Percentiles rank a stretch among this genome's conserved stretches.
These are phyloP conservation scores for Fusarium concolor DNA, from an alignment of 2,329 filamentous ascomycete species.

Conservation along the genomic window DNA sequence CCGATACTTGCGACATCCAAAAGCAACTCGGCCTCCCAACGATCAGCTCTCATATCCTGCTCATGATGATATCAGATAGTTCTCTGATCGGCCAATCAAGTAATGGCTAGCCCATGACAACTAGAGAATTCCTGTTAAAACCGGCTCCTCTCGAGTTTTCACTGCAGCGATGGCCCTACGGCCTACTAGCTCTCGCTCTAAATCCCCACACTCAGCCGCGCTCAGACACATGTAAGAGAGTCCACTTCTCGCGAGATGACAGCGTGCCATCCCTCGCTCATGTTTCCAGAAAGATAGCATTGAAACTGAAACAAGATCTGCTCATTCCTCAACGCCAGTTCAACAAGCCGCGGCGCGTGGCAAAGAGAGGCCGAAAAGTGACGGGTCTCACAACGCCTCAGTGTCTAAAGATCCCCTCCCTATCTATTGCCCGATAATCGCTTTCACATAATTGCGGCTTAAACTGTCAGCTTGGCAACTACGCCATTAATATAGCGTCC, in stretches of 20 bases:
- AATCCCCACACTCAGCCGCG: background rate
- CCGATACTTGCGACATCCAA: background rate
- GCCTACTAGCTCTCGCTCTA: background rate
- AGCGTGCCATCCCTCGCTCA: conserved; percentile 26
- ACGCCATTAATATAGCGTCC: conserved; percentile 5
- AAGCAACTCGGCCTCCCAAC: background rate
- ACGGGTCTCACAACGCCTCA: conserved; percentile 13
- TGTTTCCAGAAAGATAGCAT: conserved; percentile 34
- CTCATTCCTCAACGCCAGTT: conserved; percentile 29
- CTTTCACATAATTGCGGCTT: conserved; percentile 10
- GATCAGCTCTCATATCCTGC: conserved; percentile 1
- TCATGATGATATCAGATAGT: conserved; percentile 1
- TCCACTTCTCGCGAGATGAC: conserved; percentile 4
- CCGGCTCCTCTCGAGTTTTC: background rate
- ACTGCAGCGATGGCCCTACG: conserved; percentile 5
- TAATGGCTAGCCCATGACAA: background rate
- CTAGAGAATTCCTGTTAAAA: conserved; percentile 7
- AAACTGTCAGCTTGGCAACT: conserved; percentile 20
- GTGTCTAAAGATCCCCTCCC: conserved; percentile 1
- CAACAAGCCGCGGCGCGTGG: conserved; percentile 26
- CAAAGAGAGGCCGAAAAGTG: conserved; percentile 31
- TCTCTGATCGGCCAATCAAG: background rate
- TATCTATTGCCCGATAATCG: conserved; percentile 7
- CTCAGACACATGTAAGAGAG: background rate
- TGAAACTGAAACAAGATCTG: conserved; percentile 32